A percentile compares a stretch with the other conserved stretches of the same genome.
phyloP scores from a whole-genome alignment of 495 filamentous ascomycete genomes.

The Tuber aestivum region DNA sequence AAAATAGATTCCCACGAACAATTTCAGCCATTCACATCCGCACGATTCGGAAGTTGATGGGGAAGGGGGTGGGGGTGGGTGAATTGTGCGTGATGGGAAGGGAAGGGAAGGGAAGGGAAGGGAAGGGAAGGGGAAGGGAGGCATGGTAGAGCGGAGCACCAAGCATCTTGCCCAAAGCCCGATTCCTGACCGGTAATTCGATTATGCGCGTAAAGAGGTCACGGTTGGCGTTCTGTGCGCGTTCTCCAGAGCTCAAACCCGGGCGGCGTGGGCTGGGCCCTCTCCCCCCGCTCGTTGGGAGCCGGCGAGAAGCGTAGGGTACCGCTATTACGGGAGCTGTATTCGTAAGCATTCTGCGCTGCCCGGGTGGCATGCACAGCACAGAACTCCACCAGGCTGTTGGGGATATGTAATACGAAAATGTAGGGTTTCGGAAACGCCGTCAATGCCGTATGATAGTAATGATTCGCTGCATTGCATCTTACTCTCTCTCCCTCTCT shows the following conservation, averaged over 20 bases:
- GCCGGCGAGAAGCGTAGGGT: not conserved
- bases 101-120: not conserved
- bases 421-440: not conserved
- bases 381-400: not conserved
- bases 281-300: not conserved
- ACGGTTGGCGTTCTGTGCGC: not conserved
- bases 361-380: not conserved
- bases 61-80: not conserved
- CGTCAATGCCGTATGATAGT: not conserved
- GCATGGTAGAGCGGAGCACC: not conserved
- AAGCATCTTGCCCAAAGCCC: slow-evolving; percentile 1
- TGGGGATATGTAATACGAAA: not conserved
- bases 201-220: not conserved
- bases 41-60: slow-evolving; percentile 17
- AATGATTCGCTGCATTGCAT: not conserved
- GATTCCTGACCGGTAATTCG: not conserved
- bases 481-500: not conserved
- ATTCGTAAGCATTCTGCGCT: not conserved
- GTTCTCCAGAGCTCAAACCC: not conserved
- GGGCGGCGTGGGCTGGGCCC: not conserved
- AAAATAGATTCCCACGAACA: not conserved
- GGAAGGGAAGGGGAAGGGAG: too few relatives aligned
- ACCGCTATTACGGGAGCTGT: too few relatives aligned
- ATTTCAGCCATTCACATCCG: slow-evolving; percentile 35
- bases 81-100: not conserved